Base-by-base conservation (phyloP, 1,284 basidiomycete species). In the Ceratobasidium sp. region DNA sequence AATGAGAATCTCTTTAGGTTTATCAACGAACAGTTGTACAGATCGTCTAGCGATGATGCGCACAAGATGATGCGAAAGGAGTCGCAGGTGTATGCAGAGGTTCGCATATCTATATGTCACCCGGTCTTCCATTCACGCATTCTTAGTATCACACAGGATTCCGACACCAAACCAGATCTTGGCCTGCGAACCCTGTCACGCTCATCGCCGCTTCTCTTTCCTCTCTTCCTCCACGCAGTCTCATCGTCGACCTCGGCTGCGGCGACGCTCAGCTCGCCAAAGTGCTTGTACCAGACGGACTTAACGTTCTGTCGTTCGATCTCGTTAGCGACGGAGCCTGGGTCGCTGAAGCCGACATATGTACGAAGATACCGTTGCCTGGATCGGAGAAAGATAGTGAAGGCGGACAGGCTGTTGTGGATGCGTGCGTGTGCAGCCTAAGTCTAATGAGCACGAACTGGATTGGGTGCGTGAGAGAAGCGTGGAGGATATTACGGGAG, bases 361-460 rank as follows among this genome's bases (percentile, higher is more conserved):
- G 92, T 80, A 84, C 86, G 75, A 89, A 85, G 78, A 86, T 94
- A 54, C 95, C 95, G 10, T 83, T 97, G 5, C 94, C 95, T 4
- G 95, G 95, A n/a, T 90, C 90, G 10, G 91, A 93, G 78, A 87
- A 85, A n/a, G 80, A 79, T 28, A 89, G 89, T 23, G 85, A 88
- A 79, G 91, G 88, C n/a, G 63, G 17, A 23, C 49, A 51, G 7
- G 89, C 94, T 79, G 84, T 98, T 5, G 94, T 94, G 2, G 97
- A 99, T 82, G 92, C 94, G 5, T 96, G 91, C 0, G 92, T 99
- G 35, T 99, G 96, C 83, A 95, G 96, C 54, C 87, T 99, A 77
- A 97, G 95, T 81, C 86, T 99, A 78, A 99, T 99, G 98, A 94
- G 95, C 47, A 95, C 92, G 11, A 98, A 99, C 83, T 99, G 98